These are phyloP conservation scores for Penicillium subrubescens DNA, from an alignment of 495 filamentous ascomycete genomes.

Conservation along the genomic window DNA sequence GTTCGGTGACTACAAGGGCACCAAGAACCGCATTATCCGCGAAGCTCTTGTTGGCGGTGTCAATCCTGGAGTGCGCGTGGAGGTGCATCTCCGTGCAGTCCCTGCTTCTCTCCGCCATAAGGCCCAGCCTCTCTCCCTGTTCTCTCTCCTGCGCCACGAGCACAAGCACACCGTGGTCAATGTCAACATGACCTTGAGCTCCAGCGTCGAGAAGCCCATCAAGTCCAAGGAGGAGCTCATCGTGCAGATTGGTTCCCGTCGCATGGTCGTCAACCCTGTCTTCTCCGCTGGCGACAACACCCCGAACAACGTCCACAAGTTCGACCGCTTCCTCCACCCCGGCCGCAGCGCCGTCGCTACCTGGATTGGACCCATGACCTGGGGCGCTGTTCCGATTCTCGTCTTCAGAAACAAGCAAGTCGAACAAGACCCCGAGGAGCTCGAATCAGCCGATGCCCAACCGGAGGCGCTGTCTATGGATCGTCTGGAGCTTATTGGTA, in stretches of 20 bases:
- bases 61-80: conserved; percentile 75
- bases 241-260: conserved; percentile 82
- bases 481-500: conserved; percentile 72
- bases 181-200: conserved; percentile 78
- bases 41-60: conserved; percentile 88
- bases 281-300: conserved; percentile 84
- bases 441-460: conserved; percentile 39
- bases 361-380: conserved; percentile 87
- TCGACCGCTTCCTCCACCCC: conserved; percentile 88
- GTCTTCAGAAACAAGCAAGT: conserved; percentile 69
- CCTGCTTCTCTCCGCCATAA: conserved; percentile 60
- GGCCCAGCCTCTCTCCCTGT: conserved; percentile 65
- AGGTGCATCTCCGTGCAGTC: conserved; percentile 76
- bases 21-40: conserved; percentile 70
- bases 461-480: conserved; percentile 30
- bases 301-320: conserved; percentile 95
- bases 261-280: conserved; percentile 83
- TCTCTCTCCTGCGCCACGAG: conserved; percentile 89
- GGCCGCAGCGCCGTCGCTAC: conserved; percentile 88
- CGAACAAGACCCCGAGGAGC: conserved; percentile 42
- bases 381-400: conserved; percentile 85
- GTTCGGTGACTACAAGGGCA: conserved; percentile 79
- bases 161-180: conserved; percentile 89
- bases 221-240: conserved; percentile 90
- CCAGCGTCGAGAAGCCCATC: conserved; percentile 69